phyloP scores from a whole-genome alignment of 2,329 filamentous ascomycete genomes.

The Chaetomiaceae sp. region DNA sequence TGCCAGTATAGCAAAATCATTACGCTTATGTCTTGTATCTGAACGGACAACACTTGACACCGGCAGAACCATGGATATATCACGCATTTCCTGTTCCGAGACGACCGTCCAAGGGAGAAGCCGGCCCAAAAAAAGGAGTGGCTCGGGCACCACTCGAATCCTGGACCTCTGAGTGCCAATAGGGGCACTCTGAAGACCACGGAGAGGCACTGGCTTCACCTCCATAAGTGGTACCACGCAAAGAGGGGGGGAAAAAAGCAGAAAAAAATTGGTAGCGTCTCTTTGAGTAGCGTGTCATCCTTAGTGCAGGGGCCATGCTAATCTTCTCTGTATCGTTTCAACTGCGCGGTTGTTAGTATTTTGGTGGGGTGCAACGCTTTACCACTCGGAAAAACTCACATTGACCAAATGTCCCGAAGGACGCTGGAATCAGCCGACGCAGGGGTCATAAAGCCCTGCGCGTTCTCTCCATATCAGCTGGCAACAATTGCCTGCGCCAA shows the following conservation, averaged over 20 bases:
- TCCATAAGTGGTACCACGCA: no score
- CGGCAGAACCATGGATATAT: no score
- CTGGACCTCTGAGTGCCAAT: conserved; percentile 1
- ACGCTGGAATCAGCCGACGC: neutral
- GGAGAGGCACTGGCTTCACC: no score
- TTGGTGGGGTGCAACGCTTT: conserved; percentile 9
- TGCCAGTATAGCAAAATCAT: no score
- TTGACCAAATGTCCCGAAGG: conserved; percentile 27
- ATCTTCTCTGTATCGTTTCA: conserved; percentile 58
- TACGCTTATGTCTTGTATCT: no score
- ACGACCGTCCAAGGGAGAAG: no score
- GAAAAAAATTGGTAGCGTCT: conserved; percentile 68
- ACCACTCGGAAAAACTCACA: conserved; percentile 20
- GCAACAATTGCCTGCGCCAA: neutral
- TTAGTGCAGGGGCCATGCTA: conserved; percentile 85
- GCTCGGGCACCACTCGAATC: conserved; percentile 1
- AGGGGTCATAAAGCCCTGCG: no score
- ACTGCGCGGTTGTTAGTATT: conserved; percentile 15
- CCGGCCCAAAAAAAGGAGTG: neutral
- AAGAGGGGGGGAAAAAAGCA: conserved; percentile 34
- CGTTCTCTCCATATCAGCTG: no score
- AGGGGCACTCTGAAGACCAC: neutral
- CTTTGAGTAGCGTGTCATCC: conserved; percentile 76
- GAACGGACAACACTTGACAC: no score
- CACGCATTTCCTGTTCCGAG: no score